phyloP scores from a whole-genome alignment of 148 eudicot species.

The Chenopodium quinoa region DNA sequence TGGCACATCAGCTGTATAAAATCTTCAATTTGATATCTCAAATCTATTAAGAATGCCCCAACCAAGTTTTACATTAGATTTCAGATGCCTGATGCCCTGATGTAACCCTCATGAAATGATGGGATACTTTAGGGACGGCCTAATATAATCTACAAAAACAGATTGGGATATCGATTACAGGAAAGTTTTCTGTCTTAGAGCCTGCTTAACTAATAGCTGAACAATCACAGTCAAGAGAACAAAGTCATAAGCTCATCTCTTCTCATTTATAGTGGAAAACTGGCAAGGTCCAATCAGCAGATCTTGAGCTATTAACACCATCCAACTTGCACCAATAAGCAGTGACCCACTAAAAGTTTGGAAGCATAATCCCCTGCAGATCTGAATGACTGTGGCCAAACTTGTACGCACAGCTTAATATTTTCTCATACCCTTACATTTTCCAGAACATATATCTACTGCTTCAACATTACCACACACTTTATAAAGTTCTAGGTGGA shows the following conservation, averaged over 20 bases:
- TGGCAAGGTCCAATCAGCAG: not conserved
- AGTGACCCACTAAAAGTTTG: not conserved
- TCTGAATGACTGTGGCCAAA: constrained; percentile 1
- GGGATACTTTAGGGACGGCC: not conserved
- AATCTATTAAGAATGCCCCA: not conserved
- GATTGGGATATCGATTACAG: not conserved
- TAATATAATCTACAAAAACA: not conserved
- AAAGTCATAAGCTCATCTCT: not conserved
- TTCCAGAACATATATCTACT: not conserved
- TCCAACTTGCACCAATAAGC: not conserved
- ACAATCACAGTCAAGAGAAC: not conserved
- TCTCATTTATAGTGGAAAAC: not conserved
- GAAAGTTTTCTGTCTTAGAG: not conserved
- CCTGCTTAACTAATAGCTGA: constrained; percentile 7
- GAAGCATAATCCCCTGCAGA: constrained; percentile 1
- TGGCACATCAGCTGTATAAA: constrained; percentile 9
- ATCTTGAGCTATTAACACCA: not conserved
- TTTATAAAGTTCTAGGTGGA: not conserved
- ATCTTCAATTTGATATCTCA: not conserved
- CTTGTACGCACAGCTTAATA: not conserved
- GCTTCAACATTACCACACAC: not conserved
- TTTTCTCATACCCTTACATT: not conserved
- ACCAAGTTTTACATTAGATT: not conserved
- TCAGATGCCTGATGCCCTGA: not conserved
- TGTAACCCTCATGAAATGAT: not conserved